A percentile compares a stretch with the other conserved stretches of the same genome.
Conservation (phyloP, 345 rosid genomes). For the Boechera retrofracta region DNA sequence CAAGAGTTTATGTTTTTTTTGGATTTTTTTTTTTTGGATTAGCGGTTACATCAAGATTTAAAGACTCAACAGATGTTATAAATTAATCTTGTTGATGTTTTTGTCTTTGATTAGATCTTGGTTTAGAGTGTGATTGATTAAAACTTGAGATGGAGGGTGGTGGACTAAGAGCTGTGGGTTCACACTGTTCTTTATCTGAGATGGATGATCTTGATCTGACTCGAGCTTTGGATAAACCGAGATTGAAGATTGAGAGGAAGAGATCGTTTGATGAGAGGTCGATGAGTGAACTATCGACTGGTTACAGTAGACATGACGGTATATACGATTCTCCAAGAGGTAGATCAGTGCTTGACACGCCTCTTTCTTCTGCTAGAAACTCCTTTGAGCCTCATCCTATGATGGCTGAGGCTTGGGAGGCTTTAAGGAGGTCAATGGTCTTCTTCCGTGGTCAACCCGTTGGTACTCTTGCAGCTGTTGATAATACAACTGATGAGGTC, state of each 20-base stretch:
- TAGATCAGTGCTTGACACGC: conserved; percentile 80
- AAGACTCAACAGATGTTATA: neutral
- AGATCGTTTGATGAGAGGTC: conserved; percentile 96
- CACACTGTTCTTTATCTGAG: conserved; percentile 78
- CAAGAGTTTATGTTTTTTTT: neutral
- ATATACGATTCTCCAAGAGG: conserved; percentile 68
- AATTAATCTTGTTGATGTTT: neutral
- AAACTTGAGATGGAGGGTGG: conserved; percentile 61
- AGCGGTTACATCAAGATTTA: neutral
- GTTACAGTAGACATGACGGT: conserved; percentile 46
- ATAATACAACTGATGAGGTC: conserved; percentile 94
- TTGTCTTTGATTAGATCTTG: conserved; percentile 15
- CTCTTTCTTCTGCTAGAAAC: conserved; percentile 81
- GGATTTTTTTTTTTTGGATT: neutral
- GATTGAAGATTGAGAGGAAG: conserved; percentile 85
- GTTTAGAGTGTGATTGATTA: neutral
- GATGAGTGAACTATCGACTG: conserved; percentile 82
- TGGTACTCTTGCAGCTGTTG: conserved; percentile 88
- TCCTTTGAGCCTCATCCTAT: conserved; percentile 95
- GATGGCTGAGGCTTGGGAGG: conserved; percentile 98
- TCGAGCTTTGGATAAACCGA: conserved; percentile 83
- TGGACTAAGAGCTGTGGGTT: conserved; percentile 75
- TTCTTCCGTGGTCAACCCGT: conserved; percentile 77
- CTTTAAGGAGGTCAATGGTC: conserved; percentile 74
- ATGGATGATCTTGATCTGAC: conserved; percentile 78